phyloP scores from a whole-genome alignment of 306 rosid genomes.

The Notholithocarpus densiflorus region DNA sequence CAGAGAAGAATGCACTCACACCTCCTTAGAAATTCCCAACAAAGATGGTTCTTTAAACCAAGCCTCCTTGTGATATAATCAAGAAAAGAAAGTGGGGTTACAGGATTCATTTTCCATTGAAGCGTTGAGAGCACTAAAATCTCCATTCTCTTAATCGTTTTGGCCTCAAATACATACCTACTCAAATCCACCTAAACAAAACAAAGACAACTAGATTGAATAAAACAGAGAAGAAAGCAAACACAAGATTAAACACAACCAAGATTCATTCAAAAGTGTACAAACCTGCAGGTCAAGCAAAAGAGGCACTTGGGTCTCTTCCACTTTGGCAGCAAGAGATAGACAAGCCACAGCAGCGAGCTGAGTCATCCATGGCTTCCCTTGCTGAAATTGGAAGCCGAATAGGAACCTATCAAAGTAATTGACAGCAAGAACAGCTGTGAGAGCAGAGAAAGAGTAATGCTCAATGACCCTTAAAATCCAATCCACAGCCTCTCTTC shows the following conservation, averaged over 20 bases:
- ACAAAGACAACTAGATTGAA: neutral
- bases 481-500: conserved; percentile 64
- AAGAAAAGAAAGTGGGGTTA: conserved; percentile 73
- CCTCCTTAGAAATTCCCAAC: conserved; percentile 54
- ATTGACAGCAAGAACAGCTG: conserved; percentile 72
- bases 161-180: conserved; percentile 64
- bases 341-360: conserved; percentile 78
- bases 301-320: conserved; percentile 85
- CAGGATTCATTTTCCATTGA: conserved; percentile 85
- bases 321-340: conserved; percentile 87
- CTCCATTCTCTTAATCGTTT: conserved; percentile 76
- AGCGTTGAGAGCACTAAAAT: conserved; percentile 87
- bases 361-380: conserved; percentile 89
- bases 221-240: neutral
- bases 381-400: conserved; percentile 40
- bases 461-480: conserved; percentile 59
- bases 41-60: conserved; percentile 61
- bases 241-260: neutral
- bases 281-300: conserved; percentile 74
- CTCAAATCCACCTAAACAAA: conserved; percentile 63
- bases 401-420: conserved; percentile 70
- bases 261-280: neutral
- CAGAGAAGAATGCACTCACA: conserved; percentile 57
- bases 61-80: conserved; percentile 66
- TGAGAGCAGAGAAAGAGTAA: conserved; percentile 70